Percentiles rank a stretch among this genome's conserved stretches.
Evolutionary conservation across 352 stramenopile genomes (phyloP).

Genomic region (Salisapilia sapeloensis): DNA sequence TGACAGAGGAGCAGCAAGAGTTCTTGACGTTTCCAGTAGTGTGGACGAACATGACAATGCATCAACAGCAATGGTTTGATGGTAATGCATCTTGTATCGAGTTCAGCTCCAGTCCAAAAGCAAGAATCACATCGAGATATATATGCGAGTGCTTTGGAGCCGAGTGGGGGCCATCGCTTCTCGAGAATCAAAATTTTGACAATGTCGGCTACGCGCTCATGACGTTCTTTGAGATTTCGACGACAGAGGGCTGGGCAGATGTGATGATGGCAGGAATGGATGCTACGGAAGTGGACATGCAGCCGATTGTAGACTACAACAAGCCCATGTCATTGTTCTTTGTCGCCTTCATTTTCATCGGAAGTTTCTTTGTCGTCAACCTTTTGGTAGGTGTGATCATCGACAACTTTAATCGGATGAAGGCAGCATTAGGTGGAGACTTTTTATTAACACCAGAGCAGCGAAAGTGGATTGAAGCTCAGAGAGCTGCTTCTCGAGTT

Average conservation of each 20-base stretch:
- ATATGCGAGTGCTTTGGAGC: slow-evolving; percentile 48
- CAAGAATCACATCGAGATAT: slow-evolving; percentile 38
- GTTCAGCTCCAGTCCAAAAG: slow-evolving; percentile 6
- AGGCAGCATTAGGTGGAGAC: slow-evolving; percentile 44
- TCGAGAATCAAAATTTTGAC: slow-evolving; percentile 60
- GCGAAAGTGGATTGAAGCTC: slow-evolving; percentile 80
- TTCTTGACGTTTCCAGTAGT: slow-evolving; percentile 23
- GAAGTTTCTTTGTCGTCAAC: slow-evolving; percentile 89
- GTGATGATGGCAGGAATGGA: slow-evolving; percentile 88
- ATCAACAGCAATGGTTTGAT: slow-evolving; percentile 38
- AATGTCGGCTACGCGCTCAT: slow-evolving; percentile 68
- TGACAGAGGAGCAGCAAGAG: slow-evolving; percentile 14
- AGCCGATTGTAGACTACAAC: slow-evolving; percentile 80
- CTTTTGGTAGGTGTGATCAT: slow-evolving; percentile 90
- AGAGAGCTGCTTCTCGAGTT: slow-evolving; percentile 41
- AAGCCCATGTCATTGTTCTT: slow-evolving; percentile 75
- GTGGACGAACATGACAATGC: slow-evolving; percentile 14
- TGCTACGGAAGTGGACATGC: slow-evolving; percentile 76
- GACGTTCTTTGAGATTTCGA: slow-evolving; percentile 88
- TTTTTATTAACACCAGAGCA: slow-evolving; percentile 81
- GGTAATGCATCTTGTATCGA: slow-evolving; percentile 18
- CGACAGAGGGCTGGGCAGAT: slow-evolving; percentile 84
- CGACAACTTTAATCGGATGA: slow-evolving; percentile 90
- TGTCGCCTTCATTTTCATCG: slow-evolving; percentile 82
- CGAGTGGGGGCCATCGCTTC: slow-evolving; percentile 22